Evolutionary conservation across 495 filamentous ascomycete genomes (phyloP), one percentile per base, ranked within the genome.

Genomic region (Saxophila tyrrhenica): DNA sequence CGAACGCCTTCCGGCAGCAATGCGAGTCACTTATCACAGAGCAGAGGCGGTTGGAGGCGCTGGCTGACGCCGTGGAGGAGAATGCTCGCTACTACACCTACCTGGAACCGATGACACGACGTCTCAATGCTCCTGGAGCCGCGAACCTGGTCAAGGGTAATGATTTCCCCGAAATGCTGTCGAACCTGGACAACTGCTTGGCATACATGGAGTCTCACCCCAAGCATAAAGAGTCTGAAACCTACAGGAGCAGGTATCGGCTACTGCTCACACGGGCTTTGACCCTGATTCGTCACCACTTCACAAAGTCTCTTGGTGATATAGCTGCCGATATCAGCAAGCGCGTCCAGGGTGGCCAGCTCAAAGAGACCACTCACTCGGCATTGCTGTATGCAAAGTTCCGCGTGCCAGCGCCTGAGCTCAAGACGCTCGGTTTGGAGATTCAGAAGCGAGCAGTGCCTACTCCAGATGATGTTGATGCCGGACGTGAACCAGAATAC

Each of bases 81-180:
- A 94, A 94, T 57, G 74, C 95, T 5, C 81, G 88, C 58, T 95
- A 94, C 65, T 99, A 96, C 64, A 79, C 82, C 20, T 94, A 91
- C 65, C 76, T 97, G 20, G 92, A 96, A 54, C 89, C 85, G 48
- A 87, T 91, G 47, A 95, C 89, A 11, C 78, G 88, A 49, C 78
- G 85, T 24, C 79, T 98, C 41, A 95, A 96, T 73, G 89, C 89
- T 21, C 92, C 94, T 9, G 89, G 89, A 15, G 88, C 89, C 20
- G 80, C 83, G 25, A 89, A 82, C 59, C 77, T 88, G 42, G 89
- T 91, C 39, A 83, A 87, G 49, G 83, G 81, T 55, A 80, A 82
- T 59, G 84, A 82, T 51, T 97, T 91, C 63, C 83, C 80, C 10
- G 86, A 94, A 54, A 90, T 96, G 75, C 70, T 97, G 22, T 72